Evolutionary conservation across 257 asterid species (phyloP).

Genomic region (Paraleonurus japonicus): DNA sequence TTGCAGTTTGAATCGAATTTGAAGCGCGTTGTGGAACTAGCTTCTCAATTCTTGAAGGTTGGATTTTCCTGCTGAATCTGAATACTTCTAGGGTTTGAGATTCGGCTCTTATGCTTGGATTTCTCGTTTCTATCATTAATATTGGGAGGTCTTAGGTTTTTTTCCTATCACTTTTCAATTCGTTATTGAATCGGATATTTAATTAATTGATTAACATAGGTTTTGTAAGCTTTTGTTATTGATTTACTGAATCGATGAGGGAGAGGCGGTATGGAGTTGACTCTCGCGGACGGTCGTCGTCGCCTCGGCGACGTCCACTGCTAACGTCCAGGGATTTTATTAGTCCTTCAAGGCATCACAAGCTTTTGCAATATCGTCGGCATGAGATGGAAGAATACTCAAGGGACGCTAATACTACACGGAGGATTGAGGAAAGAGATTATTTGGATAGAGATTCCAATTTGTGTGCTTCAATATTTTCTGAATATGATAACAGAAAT

Average conservation of each 20-base stretch:
- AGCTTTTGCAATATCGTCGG: conserved; percentile 25
- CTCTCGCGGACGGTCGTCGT: conserved; percentile 34
- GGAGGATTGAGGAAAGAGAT: conserved; percentile 32
- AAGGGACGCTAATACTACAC: conserved; percentile 30
- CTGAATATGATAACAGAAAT: conserved; percentile 25
- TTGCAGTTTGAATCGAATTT: conserved; percentile 6
- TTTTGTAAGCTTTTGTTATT: conserved; percentile 4
- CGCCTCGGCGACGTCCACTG: conserved; percentile 32
- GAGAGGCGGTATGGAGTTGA: conserved; percentile 38
- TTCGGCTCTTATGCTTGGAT: background rate
- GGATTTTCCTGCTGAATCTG: background rate
- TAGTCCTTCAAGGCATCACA: conserved; percentile 28
- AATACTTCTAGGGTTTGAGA: conserved; percentile 17
- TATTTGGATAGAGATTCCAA: conserved; percentile 18
- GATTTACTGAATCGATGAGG: conserved; percentile 33
- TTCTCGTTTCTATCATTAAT: background rate
- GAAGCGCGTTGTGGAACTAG: conserved; percentile 16
- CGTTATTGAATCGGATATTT: conserved; percentile 17
- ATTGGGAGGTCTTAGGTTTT: conserved; percentile 8
- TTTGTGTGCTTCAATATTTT: conserved; percentile 12
- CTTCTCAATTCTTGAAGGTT: conserved; percentile 22
- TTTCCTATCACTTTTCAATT: background rate
- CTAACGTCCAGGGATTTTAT: conserved; percentile 24
- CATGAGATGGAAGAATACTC: conserved; percentile 25
- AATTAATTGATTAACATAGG: conserved; percentile 16